Percentiles rank a stretch among this genome's conserved stretches.
Conservation (phyloP, 371 early-diverging fungal genomes). For the Mycotypha africana region DNA sequence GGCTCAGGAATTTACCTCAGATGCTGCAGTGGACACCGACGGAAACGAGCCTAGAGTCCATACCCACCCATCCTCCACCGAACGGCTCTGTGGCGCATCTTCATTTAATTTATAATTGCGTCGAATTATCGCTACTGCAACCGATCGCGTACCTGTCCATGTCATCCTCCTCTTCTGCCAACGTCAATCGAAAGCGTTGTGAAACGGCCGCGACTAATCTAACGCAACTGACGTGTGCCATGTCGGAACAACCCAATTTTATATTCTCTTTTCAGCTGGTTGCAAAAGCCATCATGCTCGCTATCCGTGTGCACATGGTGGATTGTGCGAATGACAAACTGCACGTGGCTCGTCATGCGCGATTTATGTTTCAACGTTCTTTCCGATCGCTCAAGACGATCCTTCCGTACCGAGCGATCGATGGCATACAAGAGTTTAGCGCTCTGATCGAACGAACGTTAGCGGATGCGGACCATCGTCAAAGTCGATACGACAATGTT, state of each 20-base stretch:
- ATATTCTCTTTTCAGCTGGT: conserved; percentile 13
- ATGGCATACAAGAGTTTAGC: conserved; percentile 18
- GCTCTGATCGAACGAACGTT: conserved; percentile 11
- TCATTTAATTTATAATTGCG: conserved; percentile 22
- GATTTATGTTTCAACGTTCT: conserved; percentile 34
- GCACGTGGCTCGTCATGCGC: conserved; percentile 21
- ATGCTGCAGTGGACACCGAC: conserved; percentile 20
- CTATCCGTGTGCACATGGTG: conserved; percentile 11
- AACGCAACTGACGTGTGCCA: conserved; percentile 13
- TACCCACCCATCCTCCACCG: conserved; percentile 24
- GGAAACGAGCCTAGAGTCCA: conserved; percentile 8
- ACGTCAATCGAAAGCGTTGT: conserved; percentile 17
- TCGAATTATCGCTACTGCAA: conserved; percentile 8
- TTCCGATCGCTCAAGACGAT: conserved; percentile 13
- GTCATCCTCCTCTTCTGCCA: neutral
- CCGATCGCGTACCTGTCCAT: neutral
- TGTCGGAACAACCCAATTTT: conserved; percentile 12
- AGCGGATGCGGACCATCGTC: conserved; percentile 8
- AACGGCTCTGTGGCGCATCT: conserved; percentile 21
- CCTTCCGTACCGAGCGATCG: conserved; percentile 14
- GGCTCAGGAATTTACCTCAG: conserved; percentile 16
- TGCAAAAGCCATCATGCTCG: conserved; percentile 10
- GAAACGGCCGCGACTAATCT: conserved; percentile 13
- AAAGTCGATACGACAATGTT: conserved; percentile 9
- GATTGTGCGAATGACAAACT: conserved; percentile 14